Percentiles rank a stretch among this genome's conserved stretches.
Conservation (phyloP, 23 red algal genomes). For the Chondrus crispus region DNA sequence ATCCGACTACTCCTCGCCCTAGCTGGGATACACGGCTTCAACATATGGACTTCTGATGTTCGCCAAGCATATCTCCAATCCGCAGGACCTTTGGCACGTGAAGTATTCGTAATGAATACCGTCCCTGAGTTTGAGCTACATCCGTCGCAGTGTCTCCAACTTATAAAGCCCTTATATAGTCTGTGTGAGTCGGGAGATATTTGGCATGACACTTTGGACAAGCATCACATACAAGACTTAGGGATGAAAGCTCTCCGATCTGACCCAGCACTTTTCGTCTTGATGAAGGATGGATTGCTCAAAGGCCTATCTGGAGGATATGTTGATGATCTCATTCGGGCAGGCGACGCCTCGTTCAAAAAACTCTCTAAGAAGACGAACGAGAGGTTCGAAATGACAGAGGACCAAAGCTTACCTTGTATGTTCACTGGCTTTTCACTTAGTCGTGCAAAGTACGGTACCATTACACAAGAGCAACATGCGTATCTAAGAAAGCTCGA, state of each 20-base stretch:
- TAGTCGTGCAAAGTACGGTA: neutral
- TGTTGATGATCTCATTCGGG: neutral
- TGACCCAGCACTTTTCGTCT: neutral
- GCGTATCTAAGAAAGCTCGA: neutral
- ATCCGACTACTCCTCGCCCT: neutral
- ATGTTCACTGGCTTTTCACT: constrained; percentile 2
- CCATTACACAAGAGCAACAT: neutral
- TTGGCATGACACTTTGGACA: neutral
- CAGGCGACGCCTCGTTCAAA: neutral
- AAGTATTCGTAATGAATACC: neutral
- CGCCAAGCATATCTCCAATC: neutral
- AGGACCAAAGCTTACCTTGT: constrained; percentile 1
- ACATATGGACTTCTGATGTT: constrained; percentile 5
- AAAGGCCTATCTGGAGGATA: neutral
- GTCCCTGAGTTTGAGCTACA: too few relatives aligned
- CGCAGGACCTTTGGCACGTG: neutral
- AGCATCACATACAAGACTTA: neutral
- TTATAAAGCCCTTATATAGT: neutral
- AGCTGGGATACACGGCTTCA: neutral
- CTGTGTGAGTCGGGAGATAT: neutral
- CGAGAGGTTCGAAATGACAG: neutral
- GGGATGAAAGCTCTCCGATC: neutral
- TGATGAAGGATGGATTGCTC: neutral
- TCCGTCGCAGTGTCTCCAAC: neutral
- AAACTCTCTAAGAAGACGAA: neutral